Evolutionary conservation across 1,284 basidiomycete genomes (phyloP), one percentile per base, ranked within the genome.

Genomic region (Cutaneotrichosporon sp.): DNA sequence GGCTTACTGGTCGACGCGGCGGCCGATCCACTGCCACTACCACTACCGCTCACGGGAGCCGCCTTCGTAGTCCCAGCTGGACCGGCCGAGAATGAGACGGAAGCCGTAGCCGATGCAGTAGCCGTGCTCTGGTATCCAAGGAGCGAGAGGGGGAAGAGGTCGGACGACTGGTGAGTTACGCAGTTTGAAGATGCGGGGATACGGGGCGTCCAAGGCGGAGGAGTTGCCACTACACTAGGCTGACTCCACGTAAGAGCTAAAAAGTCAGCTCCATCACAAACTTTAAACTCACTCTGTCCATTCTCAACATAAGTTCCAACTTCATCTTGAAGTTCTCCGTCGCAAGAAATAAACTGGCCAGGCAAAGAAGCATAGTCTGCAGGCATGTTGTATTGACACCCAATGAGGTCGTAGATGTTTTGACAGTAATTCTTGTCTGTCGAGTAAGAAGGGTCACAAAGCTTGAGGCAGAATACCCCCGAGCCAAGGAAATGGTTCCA

Each of bases 381-480:
- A n/a, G 88, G 88, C 2, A 83, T 86, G 72, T 90, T 90, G 81
- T 86, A 89, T 11, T 71, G 75, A 72, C 89, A 90, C 0, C 89
- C 89, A 62, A 89, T 85, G 64, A 86, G 85, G 72, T 90, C 89
- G 59, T 64, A 75, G 70, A 61, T 73, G 70, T 81, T 73, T 58
- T 76, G 68, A 65, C 88, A 90, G 70, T 80, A 84, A 49, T 81
- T 73, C 2, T 82, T 81, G 13, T 83, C 84, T 65, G 86, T 82
- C 82, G 72, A 34, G 81, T 80, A 22, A 81, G 72, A 49, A 1
- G 87, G 87, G 69, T 89, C 87, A 75, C 89, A 90, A n/a, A 81
- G 72, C 79, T 86, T 86, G 68, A 85, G 70, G 77, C 85, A 86
- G 78, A 85, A 83, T 0, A 65, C 32, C 69, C 79, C 76, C n/a